Base-by-base conservation (phyloP, 176 grass and related monocot species). In the Avena sativa region DNA sequence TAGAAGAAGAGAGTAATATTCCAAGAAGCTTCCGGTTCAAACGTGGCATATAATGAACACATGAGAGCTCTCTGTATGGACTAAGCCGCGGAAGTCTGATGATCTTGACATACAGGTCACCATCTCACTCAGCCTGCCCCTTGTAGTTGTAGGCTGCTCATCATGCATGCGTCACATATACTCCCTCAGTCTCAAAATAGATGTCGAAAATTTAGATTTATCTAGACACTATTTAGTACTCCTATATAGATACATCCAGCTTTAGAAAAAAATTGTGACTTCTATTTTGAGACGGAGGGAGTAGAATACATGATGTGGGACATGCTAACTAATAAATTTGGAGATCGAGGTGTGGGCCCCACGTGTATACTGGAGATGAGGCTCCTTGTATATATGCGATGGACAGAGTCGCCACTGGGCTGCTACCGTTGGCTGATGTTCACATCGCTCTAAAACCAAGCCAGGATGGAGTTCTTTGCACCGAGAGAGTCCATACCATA, bases 391-490 rank as follows among this genome's bases (percentile, higher is more conserved):
- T 17, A 36, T 15, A 30, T 3, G 66, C 40, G 69, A 44, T 71
- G 69, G 69, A 28, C 28, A 28, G 28, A 44, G 16, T 71, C 46
- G 69, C 13, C 34, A 43, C 8, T 81, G 16, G 10, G 9, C 23
- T 64, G 9, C 23, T 64, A 38, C 28, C 20, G 48, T 70, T 83
- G 46, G 67, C 52, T 2, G n/a, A 58, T 82, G 82, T 63, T 78
- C n/a, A 9, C 32, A 58, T 40, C 50, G 36, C 15, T 12, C 26
- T 51, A 52, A 75, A 75, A 30, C 46, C 23, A 76, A 10, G 9
- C 23, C 71, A 1, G 70, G 70, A 73, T 73, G 4, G 44, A 74
- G 44, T 25, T 50, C 71, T 23, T 23, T 74, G 71, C 46, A 1
- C 12, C 43, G 8, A 46, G 11, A 43, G 20, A 43, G 40, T 43